Conservation (phyloP, 2,329 filamentous ascomycete species). For the Plenodomus lindquistii region DNA sequence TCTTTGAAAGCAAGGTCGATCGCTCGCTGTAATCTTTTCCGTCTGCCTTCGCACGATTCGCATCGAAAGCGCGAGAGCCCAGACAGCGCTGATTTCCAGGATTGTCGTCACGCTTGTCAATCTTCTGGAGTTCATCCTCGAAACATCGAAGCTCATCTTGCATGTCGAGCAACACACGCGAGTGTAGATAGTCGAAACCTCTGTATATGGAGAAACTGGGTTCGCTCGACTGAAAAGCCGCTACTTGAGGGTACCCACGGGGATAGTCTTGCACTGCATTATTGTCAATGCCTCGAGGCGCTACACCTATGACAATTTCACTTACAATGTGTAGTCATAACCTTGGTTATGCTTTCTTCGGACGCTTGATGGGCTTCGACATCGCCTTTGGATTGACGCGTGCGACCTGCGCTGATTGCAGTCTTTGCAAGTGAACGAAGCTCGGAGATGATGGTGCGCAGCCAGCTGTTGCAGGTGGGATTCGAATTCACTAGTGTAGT, state of each 20-base stretch:
- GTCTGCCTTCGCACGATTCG: conserved; percentile 8
- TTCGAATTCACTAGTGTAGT: too few species aligned
- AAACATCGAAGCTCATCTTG: conserved; percentile 40
- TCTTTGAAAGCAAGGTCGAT: conserved; percentile 6
- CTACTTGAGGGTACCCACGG: background rate
- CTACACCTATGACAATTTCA: too few species aligned
- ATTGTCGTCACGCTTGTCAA: conserved; percentile 14
- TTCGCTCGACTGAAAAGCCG: conserved; percentile 27
- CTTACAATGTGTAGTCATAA: too few species aligned
- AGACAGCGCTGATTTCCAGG: conserved; percentile 7
- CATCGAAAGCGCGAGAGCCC: conserved; percentile 13
- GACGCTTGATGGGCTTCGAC: too few species aligned
- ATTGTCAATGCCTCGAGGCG: background rate
- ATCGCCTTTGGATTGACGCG: too few species aligned
- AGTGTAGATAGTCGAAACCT: conserved; percentile 46
- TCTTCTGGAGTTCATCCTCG: conserved; percentile 28
- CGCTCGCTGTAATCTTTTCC: conserved; percentile 9
- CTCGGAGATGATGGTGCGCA: too few species aligned
- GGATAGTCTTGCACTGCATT: background rate
- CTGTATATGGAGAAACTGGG: conserved; percentile 47
- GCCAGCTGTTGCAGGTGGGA: too few species aligned
- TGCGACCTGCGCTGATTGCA: too few species aligned
- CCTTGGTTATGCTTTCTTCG: too few species aligned
- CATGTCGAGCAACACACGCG: conserved; percentile 40
- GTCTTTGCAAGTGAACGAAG: too few species aligned